These are phyloP conservation scores for Aureobasidium pullulans DNA, from an alignment of 2,329 filamentous ascomycete species.

Conservation along the genomic window DNA sequence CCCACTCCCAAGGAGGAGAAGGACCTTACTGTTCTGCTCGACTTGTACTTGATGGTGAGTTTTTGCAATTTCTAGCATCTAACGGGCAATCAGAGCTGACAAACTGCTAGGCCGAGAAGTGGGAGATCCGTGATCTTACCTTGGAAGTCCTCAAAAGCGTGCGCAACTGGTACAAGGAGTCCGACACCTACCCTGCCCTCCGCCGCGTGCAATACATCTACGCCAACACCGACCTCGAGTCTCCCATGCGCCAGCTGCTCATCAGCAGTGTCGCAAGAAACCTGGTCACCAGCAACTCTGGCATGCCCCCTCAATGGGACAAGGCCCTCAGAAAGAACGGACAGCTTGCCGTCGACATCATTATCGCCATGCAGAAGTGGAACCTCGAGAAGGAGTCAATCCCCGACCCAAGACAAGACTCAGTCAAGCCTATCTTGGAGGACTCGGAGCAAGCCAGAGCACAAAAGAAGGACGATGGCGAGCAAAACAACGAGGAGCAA, in stretches of 20 bases:
- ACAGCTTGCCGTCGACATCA: constrained; percentile 49
- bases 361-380: constrained; percentile 48
- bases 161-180: constrained; percentile 45
- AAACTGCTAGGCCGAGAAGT: constrained; percentile 34
- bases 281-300: constrained; percentile 40
- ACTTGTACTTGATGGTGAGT: constrained; percentile 44
- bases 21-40: constrained; percentile 44
- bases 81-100: not conserved
- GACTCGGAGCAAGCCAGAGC: constrained; percentile 21
- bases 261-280: constrained; percentile 43
- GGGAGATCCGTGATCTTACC: constrained; percentile 41
- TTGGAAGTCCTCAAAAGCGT: constrained; percentile 44
- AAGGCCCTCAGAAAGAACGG: constrained; percentile 48
- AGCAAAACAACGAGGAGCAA: constrained; percentile 13
- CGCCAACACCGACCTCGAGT: constrained; percentile 41
- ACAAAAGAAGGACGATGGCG: constrained; percentile 19
- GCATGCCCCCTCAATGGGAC: constrained; percentile 47
- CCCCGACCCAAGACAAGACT: constrained; percentile 43
- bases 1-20: constrained; percentile 42
- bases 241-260: constrained; percentile 43
- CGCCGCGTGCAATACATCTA: constrained; percentile 48
- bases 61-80: not conserved
- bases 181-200: constrained; percentile 46
- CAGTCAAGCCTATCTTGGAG: constrained; percentile 32
- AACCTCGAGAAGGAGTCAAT: constrained; percentile 41